Evolutionary conservation across 306 rosid species (phyloP).

Genomic region (Begonia fuchsioides): DNA sequence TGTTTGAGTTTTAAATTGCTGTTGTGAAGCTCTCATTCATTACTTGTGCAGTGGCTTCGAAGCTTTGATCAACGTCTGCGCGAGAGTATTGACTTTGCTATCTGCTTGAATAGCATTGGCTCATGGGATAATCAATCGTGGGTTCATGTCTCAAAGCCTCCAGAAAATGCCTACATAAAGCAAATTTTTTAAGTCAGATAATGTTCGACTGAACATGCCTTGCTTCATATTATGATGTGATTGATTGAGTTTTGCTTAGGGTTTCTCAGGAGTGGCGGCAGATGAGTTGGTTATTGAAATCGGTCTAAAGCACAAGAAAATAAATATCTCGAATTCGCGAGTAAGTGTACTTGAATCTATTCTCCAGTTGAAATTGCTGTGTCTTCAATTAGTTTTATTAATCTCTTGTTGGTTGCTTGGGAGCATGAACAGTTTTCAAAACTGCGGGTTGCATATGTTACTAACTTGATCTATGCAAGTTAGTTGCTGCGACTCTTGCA

Average conservation of each 20-base stretch:
- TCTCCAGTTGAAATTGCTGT: not conserved
- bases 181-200: conserved; percentile 72
- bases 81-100: conserved; percentile 89
- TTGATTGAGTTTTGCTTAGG: conserved; percentile 38
- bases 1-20: not conserved
- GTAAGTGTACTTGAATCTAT: conserved; percentile 30
- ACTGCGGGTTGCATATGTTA: conserved; percentile 56
- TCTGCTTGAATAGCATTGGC: conserved; percentile 86
- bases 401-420: conserved; percentile 93
- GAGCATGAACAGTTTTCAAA: conserved; percentile 98
- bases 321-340: conserved; percentile 89
- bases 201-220: conserved; percentile 7
- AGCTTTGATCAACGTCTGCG: conserved; percentile 92
- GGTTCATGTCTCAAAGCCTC: conserved; percentile 97
- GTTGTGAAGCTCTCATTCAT: conserved; percentile 12
- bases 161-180: conserved; percentile 83
- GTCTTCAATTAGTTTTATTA: conserved; percentile 25
- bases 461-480: conserved; percentile 39
- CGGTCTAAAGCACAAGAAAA: conserved; percentile 94
- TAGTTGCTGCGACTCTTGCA: conserved; percentile 93
- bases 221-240: conserved; percentile 10
- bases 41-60: conserved; percentile 72
- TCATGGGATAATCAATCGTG: conserved; percentile 87
- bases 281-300: conserved; percentile 65
- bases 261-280: conserved; percentile 65